Evolutionary conservation across 352 stramenopile genomes (phyloP), one percentile per base, ranked within the genome.

Genomic region (Pythium aphanidermatum): DNA sequence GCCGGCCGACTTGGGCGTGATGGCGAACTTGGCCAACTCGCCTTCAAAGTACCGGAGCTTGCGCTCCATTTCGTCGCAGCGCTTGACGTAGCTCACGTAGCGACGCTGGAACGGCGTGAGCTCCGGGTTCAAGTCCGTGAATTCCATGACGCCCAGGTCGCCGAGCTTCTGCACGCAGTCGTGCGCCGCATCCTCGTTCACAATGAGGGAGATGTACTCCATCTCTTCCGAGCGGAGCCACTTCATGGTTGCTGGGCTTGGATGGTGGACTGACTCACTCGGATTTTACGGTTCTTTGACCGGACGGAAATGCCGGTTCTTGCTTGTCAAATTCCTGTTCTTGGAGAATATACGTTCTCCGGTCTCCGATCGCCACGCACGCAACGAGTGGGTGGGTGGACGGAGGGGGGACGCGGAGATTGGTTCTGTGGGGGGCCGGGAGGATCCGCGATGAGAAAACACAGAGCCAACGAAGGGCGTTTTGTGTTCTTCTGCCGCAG

Each of bases 181-280:
- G 70, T 98, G 95, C 43, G 95, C 92, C 19, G 95, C 95, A 64
- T 98, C 95, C 66, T 99, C 95, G 55, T 98, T 98, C 51, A 99
- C 87, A 63, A 99, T 98, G 42, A 99, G 75, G 48, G 89, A 98
- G 71, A 99, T 97, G 58, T 99, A 99, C 75, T 98, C 86, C 95
- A 99, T 99, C 63, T 98, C 92, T 64, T 97, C 92, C 41, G 95
- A 99, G 51, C 96, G 95, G 60, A 98, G 97, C 96, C 96, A 99
- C 72, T 86, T 92, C 80, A 92, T 92, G 33, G 20, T 63, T 32
- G 40, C 29, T n/a, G 16, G 21, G 26, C 10, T 34, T 36, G 14
- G 24, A 4, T 21, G 21, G 37, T 14, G 19, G 2, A 31, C 21
- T 34, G 39, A 46, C 39, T 32, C 24, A 20, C 14, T 29, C n/a